Evolutionary conservation across 2,329 filamentous ascomycete species (phyloP).

Genomic region (Aspergillus clavatus): DNA sequence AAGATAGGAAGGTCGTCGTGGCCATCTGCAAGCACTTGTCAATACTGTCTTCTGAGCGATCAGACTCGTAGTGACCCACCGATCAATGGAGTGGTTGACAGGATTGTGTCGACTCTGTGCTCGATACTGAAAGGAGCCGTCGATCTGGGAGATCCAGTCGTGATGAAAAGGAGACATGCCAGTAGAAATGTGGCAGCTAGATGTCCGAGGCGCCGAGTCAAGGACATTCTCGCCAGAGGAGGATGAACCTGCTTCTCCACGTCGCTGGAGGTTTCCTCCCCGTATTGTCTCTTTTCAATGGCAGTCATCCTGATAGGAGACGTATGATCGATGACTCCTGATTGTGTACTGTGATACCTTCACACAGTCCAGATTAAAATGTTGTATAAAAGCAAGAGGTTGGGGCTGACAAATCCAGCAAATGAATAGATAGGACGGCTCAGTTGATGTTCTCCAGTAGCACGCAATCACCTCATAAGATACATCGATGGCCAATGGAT

Average conservation of each 20-base stretch:
- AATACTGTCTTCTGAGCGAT: background rate
- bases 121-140: conserved; percentile 22
- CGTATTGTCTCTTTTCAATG: background rate
- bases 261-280: background rate
- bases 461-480: background rate
- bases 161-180: conserved; percentile 5
- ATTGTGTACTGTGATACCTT: too few relatives aligned
- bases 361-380: too few relatives aligned
- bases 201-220: background rate
- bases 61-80: conserved; percentile 27
- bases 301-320: background rate
- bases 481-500: background rate
- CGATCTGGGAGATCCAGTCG: conserved; percentile 3
- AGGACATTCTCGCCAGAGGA: background rate
- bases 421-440: background rate
- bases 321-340: background rate
- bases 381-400: background rate
- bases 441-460: background rate
- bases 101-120: conserved; percentile 41
- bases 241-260: background rate
- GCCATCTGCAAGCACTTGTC: conserved; percentile 57
- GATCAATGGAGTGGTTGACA: conserved; percentile 46
- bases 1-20: conserved; percentile 82
- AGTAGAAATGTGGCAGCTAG: conserved; percentile 3
- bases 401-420: background rate